Percentiles rank a stretch among this genome's conserved stretches.
Conservation (phyloP, 1,284 basidiomycete species). For the Peniophora sp. region DNA sequence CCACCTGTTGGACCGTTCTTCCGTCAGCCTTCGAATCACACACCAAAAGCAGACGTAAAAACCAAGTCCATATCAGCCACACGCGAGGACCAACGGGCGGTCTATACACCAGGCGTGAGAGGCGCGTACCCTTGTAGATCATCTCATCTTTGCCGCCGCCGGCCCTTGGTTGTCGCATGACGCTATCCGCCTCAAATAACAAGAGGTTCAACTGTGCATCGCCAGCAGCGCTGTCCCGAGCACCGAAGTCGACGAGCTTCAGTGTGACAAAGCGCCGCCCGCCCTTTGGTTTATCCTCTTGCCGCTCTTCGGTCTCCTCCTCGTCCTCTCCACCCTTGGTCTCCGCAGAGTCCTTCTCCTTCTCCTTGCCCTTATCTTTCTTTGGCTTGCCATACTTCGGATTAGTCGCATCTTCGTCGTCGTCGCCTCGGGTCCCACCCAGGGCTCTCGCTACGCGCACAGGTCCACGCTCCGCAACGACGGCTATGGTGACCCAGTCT, state of each 20-base stretch:
- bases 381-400: conserved; percentile 15
- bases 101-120: no score
- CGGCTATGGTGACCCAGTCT: conserved; percentile 89
- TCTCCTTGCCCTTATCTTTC: conserved; percentile 28
- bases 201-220: conserved; percentile 80
- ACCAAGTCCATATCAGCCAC: no score
- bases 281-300: no score
- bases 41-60: no score
- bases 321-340: conserved; percentile 27
- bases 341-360: conserved; percentile 30
- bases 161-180: conserved; percentile 43
- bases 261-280: conserved; percentile 79
- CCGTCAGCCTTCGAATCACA: no score
- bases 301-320: no score
- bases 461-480: conserved; percentile 78
- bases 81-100: no score
- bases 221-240: conserved; percentile 55
- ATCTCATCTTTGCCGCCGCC: conserved; percentile 43
- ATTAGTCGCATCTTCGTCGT: conserved; percentile 23
- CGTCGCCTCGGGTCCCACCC: conserved; percentile 42
- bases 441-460: conserved; percentile 62
- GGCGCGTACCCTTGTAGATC: conserved; percentile 56
- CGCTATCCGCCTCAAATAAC: conserved; percentile 81
- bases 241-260: conserved; percentile 79
- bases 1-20: conserved; percentile 29